A percentile compares a stretch with the other conserved stretches of the same genome.
phyloP scores from a whole-genome alignment of 1,284 basidiomycete genomes.

The Ceratobasidium theobromae region DNA sequence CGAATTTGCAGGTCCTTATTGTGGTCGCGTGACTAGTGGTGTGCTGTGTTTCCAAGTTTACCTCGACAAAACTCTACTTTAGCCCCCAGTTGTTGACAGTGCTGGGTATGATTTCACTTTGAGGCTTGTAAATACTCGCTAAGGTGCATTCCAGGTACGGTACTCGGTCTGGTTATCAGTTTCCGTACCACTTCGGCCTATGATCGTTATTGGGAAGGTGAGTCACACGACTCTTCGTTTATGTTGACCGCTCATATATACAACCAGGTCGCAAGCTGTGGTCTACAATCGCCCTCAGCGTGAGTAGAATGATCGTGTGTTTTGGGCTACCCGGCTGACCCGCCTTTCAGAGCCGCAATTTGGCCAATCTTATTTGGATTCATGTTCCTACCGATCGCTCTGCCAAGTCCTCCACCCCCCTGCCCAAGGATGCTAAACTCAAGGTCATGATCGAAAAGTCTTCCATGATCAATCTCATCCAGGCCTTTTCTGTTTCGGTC shows the following conservation, averaged over 20 bases:
- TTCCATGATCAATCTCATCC: slow-evolving; percentile 69
- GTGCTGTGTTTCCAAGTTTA: not conserved
- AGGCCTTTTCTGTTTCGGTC: slow-evolving; percentile 63
- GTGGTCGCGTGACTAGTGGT: slow-evolving; percentile 16
- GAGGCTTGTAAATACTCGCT: not conserved
- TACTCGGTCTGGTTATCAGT: slow-evolving; percentile 47
- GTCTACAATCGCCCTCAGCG: slow-evolving; percentile 16
- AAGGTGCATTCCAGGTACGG: slow-evolving; percentile 41
- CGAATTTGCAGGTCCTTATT: not conserved
- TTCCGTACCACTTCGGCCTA: slow-evolving; percentile 57
- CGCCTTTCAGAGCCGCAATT: slow-evolving; percentile 33
- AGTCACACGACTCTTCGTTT: slow-evolving; percentile 27
- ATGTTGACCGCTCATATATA: not conserved
- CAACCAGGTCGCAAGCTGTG: slow-evolving; percentile 25
- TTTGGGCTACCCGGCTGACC: not conserved
- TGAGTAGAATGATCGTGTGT: not conserved
- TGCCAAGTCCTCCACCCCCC: slow-evolving; percentile 41
- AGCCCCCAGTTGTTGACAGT: slow-evolving; percentile 14
- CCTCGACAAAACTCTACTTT: not conserved
- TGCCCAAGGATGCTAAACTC: slow-evolving; percentile 46
- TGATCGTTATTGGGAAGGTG: slow-evolving; percentile 56
- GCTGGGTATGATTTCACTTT: not conserved
- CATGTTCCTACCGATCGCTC: slow-evolving; percentile 56
- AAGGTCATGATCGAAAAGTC: slow-evolving; percentile 68
- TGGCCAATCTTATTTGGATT: slow-evolving; percentile 55